phyloP scores from a whole-genome alignment of 2,329 filamentous ascomycete genomes.

The Neonectria faginata region DNA sequence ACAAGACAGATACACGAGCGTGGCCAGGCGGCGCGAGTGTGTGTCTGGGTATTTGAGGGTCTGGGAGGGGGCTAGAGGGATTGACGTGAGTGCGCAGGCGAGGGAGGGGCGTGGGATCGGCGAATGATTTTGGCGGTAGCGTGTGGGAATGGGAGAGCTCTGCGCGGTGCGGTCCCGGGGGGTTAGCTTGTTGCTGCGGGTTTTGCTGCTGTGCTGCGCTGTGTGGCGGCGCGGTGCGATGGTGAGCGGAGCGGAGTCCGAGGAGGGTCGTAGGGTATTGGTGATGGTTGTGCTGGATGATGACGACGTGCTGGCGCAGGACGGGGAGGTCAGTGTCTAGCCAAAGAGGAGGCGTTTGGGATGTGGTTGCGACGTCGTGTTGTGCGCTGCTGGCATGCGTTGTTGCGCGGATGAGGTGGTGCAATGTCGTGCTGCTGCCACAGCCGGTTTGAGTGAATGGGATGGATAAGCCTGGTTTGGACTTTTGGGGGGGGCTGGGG shows the following conservation, averaged over 20 bases:
- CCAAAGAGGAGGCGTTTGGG: conserved; percentile 25
- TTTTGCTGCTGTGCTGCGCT: conserved; percentile 21
- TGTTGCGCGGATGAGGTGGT: conserved; percentile 29
- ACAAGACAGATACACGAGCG: conserved; percentile 43
- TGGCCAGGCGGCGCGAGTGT: conserved; percentile 35
- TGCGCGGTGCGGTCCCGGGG: conserved; percentile 25
- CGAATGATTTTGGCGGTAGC: conserved; percentile 27
- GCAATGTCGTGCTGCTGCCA: conserved; percentile 25
- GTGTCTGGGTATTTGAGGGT: conserved; percentile 43
- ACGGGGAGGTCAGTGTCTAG: conserved; percentile 25
- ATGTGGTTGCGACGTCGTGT: conserved; percentile 25
- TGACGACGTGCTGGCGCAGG: conserved; percentile 26
- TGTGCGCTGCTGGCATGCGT: conserved; percentile 26
- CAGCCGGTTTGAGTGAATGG: conserved; percentile 19
- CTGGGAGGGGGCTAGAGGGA: conserved; percentile 32
- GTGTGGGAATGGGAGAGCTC: conserved; percentile 22
- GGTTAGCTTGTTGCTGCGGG: conserved; percentile 23
- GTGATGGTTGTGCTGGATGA: conserved; percentile 22
- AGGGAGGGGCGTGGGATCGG: conserved; percentile 31
- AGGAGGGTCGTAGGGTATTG: conserved; percentile 19
- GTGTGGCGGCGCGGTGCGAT: conserved; percentile 15
- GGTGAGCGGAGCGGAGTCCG: conserved; percentile 24
- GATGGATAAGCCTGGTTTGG: conserved; percentile 20
- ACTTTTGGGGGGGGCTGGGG: conserved; percentile 19
- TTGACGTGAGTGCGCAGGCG: conserved; percentile 31